Percentiles rank a stretch among this genome's conserved stretches.
phyloP scores from a whole-genome alignment of 2,329 filamentous ascomycete genomes.

The Zymoseptoria tritici region DNA sequence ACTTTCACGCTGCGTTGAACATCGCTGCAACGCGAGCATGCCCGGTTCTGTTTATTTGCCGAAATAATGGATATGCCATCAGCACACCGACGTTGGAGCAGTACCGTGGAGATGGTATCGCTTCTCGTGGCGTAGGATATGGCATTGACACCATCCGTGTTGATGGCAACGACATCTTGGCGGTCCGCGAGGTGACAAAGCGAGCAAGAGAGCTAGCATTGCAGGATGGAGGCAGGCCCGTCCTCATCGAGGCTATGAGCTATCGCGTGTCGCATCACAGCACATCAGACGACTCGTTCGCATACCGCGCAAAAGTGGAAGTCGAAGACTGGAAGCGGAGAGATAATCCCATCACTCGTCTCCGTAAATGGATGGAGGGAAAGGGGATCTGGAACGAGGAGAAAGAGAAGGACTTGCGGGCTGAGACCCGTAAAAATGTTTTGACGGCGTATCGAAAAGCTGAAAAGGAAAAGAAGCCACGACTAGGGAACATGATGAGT shows the following conservation, averaged over 20 bases:
- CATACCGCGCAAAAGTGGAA: constrained; percentile 85
- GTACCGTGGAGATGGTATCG: constrained; percentile 86
- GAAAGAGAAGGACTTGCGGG: constrained; percentile 66
- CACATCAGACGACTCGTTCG: constrained; percentile 93
- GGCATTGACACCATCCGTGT: constrained; percentile 90
- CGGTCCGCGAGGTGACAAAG: constrained; percentile 72
- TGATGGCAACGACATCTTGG: constrained; percentile 91
- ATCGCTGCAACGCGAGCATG: constrained; percentile 85
- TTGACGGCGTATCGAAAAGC: constrained; percentile 77
- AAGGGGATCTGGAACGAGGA: constrained; percentile 77
- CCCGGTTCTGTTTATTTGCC: constrained; percentile 81
- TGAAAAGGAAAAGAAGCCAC: constrained; percentile 72
- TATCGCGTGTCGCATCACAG: constrained; percentile 98
- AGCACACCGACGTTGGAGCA: constrained; percentile 84
- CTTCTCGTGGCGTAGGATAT: constrained; percentile 77
- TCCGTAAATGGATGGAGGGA: constrained; percentile 86
- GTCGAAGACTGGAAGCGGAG: constrained; percentile 90
- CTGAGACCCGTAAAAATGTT: constrained; percentile 62
- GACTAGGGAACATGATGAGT: constrained; percentile 66
- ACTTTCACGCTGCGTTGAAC: constrained; percentile 86
- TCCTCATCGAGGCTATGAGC: constrained; percentile 92
- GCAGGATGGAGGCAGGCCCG: constrained; percentile 68
- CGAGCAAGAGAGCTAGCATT: constrained; percentile 72
- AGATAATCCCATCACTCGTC: constrained; percentile 77
- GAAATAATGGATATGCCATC: constrained; percentile 90